Evolutionary conservation across 2,329 filamentous ascomycete genomes (phyloP).

Genomic region (Fusarium sterilihyphosum): DNA sequence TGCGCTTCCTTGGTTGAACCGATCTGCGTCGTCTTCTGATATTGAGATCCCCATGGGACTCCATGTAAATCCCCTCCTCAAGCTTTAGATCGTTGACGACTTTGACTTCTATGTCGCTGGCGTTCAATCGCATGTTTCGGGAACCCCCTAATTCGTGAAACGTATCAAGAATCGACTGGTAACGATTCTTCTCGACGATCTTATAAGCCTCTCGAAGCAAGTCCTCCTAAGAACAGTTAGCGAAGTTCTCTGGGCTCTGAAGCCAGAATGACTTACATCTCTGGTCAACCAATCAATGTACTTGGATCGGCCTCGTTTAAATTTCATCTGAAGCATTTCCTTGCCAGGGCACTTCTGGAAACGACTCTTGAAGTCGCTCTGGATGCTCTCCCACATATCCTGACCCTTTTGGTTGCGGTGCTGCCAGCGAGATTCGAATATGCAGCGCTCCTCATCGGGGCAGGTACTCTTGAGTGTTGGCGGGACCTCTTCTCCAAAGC

Average conservation of each 20-base stretch:
- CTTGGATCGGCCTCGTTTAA: slow-evolving; percentile 60
- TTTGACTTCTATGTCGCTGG: slow-evolving; percentile 60
- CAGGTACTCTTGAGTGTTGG: slow-evolving; percentile 56
- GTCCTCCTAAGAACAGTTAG: slow-evolving; percentile 49
- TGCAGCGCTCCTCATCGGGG: slow-evolving; percentile 58
- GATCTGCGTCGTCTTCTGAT: slow-evolving; percentile 55
- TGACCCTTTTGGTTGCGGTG: slow-evolving; percentile 61
- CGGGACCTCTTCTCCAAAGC: slow-evolving; percentile 46
- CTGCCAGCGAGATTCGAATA: slow-evolving; percentile 60
- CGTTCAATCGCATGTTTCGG: slow-evolving; percentile 59
- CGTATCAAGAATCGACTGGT: slow-evolving; percentile 53
- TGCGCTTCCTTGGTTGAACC: slow-evolving; percentile 45
- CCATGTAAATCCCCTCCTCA: slow-evolving; percentile 52
- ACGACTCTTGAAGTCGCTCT: slow-evolving; percentile 51
- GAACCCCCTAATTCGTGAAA: slow-evolving; percentile 63
- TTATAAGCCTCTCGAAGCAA: slow-evolving; percentile 53
- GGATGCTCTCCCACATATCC: slow-evolving; percentile 68
- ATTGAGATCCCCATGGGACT: slow-evolving; percentile 50
- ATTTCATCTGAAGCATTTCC: slow-evolving; percentile 66
- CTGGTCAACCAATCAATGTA: slow-evolving; percentile 58
- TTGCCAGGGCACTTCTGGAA: slow-evolving; percentile 54
- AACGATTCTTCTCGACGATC: slow-evolving; percentile 55
- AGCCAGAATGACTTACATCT: slow-evolving; percentile 56
- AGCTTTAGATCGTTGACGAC: slow-evolving; percentile 56
- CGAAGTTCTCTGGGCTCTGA: background rate